These are phyloP conservation scores for Botrytis hyacinthi DNA, from an alignment of 2,329 filamentous ascomycete species.

Conservation along the genomic window DNA sequence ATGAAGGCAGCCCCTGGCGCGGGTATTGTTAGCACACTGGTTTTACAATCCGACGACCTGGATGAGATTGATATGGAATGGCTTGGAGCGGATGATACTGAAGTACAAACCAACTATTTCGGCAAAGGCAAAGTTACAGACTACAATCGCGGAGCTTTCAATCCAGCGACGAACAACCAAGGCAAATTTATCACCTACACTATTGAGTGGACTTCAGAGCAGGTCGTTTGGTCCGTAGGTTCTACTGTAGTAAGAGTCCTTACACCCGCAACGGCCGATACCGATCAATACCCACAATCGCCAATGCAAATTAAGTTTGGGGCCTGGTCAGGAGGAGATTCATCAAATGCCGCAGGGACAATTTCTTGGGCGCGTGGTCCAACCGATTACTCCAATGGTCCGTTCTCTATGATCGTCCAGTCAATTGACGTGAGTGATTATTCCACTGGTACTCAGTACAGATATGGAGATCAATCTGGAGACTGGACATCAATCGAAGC, in stretches of 20 bases:
- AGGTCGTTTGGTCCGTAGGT: conserved; percentile 85
- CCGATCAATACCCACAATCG: conserved; percentile 84
- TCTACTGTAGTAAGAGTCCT: conserved; percentile 75
- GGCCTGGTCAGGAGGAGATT: conserved; percentile 87
- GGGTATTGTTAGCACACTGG: conserved; percentile 89
- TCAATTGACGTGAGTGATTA: conserved; percentile 81
- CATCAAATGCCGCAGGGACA: conserved; percentile 71
- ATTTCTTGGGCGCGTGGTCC: conserved; percentile 85
- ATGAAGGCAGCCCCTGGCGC: conserved; percentile 84
- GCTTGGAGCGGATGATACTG: conserved; percentile 71
- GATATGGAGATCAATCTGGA: conserved; percentile 75
- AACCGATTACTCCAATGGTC: conserved; percentile 79
- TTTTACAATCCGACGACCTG: conserved; percentile 84
- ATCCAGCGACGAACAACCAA: conserved; percentile 67
- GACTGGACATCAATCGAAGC: conserved; percentile 79
- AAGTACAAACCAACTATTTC: conserved; percentile 98
- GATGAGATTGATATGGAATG: conserved; percentile 99
- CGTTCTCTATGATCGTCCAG: conserved; percentile 82
- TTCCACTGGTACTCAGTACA: conserved; percentile 83
- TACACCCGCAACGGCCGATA: conserved; percentile 63
- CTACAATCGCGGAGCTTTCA: conserved; percentile 87
- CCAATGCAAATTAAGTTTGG: conserved; percentile 95
- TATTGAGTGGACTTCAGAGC: conserved; percentile 83
- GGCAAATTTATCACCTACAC: conserved; percentile 79
- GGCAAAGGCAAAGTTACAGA: conserved; percentile 81